Evolutionary conservation across 1,284 basidiomycete species (phyloP).

Genomic region (Ceratobasidium sp.): DNA sequence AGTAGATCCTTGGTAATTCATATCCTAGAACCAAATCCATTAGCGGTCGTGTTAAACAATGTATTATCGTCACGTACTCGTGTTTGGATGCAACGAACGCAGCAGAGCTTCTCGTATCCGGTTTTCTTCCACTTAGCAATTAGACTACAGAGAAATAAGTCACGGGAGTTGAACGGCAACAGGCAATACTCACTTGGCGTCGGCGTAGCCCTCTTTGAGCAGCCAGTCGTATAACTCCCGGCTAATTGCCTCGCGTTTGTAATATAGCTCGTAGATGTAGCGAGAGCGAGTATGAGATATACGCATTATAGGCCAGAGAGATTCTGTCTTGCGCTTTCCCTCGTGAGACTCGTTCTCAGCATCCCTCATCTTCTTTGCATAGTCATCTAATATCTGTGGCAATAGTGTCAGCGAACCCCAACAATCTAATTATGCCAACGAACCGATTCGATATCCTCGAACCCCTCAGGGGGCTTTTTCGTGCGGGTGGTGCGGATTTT

Average conservation of each 20-base stretch:
- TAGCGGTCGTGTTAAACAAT: constrained; percentile 34
- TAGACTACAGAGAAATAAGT: constrained; percentile 65
- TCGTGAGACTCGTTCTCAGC: constrained; percentile 98
- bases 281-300: constrained; percentile 94
- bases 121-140: constrained; percentile 99
- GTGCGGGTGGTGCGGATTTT: constrained; percentile 95
- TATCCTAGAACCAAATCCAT: constrained; percentile 73
- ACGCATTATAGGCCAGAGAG: constrained; percentile 99
- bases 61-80: constrained; percentile 62
- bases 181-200: constrained; percentile 83
- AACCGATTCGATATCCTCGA: constrained; percentile 91
- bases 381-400: constrained; percentile 86
- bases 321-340: constrained; percentile 96
- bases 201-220: constrained; percentile 96
- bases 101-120: constrained; percentile 98
- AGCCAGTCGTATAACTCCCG: constrained; percentile 98
- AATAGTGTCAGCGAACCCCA: background rate
- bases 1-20: constrained; percentile 99
- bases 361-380: constrained; percentile 96
- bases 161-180: constrained; percentile 23
- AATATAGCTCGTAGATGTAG: constrained; percentile 99
- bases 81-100: constrained; percentile 96
- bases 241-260: constrained; percentile 96
- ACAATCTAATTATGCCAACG: constrained; percentile 47
- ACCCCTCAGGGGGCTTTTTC: constrained; percentile 96